Conservation (phyloP, 257 asterid species). For the Solanum tarapatanum region DNA sequence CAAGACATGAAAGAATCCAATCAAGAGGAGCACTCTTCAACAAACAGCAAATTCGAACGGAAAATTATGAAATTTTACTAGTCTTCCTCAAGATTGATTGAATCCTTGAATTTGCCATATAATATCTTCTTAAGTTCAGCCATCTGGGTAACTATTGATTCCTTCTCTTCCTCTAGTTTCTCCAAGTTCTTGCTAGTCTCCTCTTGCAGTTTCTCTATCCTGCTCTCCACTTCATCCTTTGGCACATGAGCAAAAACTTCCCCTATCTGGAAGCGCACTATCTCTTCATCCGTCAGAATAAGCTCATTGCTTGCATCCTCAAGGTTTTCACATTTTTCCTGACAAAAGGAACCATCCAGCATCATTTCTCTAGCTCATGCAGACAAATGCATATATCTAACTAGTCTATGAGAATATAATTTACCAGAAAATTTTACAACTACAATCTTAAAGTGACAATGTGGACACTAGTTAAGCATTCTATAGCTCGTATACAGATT, state of each 20-base stretch:
- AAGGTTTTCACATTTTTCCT: slow-evolving; percentile 72
- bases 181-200: slow-evolving; percentile 54
- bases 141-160: slow-evolving; percentile 57
- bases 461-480: background rate
- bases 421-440: background rate
- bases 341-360: background rate
- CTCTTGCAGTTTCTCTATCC: slow-evolving; percentile 70
- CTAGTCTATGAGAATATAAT: background rate
- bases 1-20: background rate
- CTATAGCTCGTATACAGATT: background rate
- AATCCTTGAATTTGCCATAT: slow-evolving; percentile 76
- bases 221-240: slow-evolving; percentile 75
- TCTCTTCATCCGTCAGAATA: slow-evolving; percentile 79
- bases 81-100: slow-evolving; percentile 91
- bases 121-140: slow-evolving; percentile 63
- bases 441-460: background rate
- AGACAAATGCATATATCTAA: background rate
- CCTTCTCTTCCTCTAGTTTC: slow-evolving; percentile 74
- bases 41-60: background rate
- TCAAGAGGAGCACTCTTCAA: background rate
- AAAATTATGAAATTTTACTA: slow-evolving; percentile 3
- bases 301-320: slow-evolving; percentile 94
- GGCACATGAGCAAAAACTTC: slow-evolving; percentile 85
- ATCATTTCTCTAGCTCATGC: too few relatives aligned
- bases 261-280: slow-evolving; percentile 82